Evolutionary conservation across 805 yeast species (phyloP).

Genomic region (Candida andamanensis): DNA sequence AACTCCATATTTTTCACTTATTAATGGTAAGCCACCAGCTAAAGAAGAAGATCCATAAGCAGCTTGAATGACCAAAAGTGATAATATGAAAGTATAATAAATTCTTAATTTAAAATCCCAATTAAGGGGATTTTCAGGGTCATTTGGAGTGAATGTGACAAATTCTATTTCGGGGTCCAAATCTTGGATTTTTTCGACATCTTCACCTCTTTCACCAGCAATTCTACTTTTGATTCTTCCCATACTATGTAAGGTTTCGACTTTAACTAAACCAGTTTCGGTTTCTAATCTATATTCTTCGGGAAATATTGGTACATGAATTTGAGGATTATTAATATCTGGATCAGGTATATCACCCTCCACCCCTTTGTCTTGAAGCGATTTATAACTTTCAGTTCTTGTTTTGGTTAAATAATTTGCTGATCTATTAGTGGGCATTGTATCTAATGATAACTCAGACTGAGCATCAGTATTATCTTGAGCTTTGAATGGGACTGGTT

Average conservation of each 20-base stretch:
- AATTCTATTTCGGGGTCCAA: conserved; percentile 70
- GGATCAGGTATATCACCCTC: conserved; percentile 48
- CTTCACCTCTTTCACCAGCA: conserved; percentile 6
- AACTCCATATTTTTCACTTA: conserved; percentile 62
- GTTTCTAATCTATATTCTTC: conserved; percentile 91
- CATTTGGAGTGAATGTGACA: conserved; percentile 74
- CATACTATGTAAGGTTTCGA: conserved; percentile 58
- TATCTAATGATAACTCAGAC: conserved; percentile 8
- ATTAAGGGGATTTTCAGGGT: conserved; percentile 87
- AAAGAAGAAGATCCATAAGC: conserved; percentile 93
- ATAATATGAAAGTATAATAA: conserved; percentile 62
- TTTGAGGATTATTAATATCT: conserved; percentile 43
- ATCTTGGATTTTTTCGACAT: conserved; percentile 7
- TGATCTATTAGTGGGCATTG: conserved; percentile 2
- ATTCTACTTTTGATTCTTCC: conserved; percentile 44
- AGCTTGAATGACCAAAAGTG: conserved; percentile 76
- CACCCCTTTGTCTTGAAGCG: conserved; percentile 61
- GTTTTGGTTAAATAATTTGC: conserved; percentile 8
- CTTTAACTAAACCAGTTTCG: conserved; percentile 81
- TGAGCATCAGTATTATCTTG: conserved; percentile 9
- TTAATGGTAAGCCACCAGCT: conserved; percentile 75
- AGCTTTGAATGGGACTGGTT: conserved; percentile 7
- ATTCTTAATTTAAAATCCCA: conserved; percentile 60
- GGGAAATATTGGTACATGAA: conserved; percentile 73
- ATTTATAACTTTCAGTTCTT: conserved; percentile 69